Base-by-base conservation (phyloP, 2,329 filamentous ascomycete genomes). In the Acarospora socialis region DNA sequence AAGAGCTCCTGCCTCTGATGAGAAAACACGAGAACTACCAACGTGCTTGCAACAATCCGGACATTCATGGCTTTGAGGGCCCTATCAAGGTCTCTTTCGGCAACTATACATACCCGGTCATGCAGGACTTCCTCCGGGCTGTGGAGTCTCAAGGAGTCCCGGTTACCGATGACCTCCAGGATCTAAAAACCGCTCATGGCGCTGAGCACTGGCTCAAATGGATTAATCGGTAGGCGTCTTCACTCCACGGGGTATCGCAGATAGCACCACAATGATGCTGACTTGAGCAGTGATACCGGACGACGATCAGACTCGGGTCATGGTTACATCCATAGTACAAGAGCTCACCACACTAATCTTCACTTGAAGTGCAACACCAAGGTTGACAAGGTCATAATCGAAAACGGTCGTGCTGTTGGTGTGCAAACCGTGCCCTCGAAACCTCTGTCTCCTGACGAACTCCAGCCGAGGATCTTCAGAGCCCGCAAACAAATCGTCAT, bases 201-300 rank as follows among this genome's bases (percentile, higher is more conserved):
- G 80, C 78, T 27, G 78, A 84, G 56, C 79, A 84, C 42, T 86
- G 80, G 80, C 59, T 86, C 34, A 84, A 86, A 56, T 86, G 80
- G 80, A 84, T 86, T 55, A 84, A 86, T 47, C 68, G 70, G 37
- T 71, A 70, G 43, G 61, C 22, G 22, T 16, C 19, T 28, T 37
- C 15, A 32, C n/a, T n/a, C n/a, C n/a, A n/a, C n/a, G n/a, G n/a
- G n/a, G 25, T 23, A 2, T 19, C 5, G 21, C 27, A 3, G n/a
- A 22, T 33, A n/a, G 9, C 5, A 6, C 27, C 17, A 27, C 2
- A n/a, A 21, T 7, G n/a, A 36, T 14, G 6, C n/a, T 39, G 10
- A 26, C 21, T 38, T 10, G 39, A 17, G 3, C 16, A 39, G 51
- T 10, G 52, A 71, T 53, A 72, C 68, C 47, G 79, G 79, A 26